These are phyloP conservation scores for Fusarium incarnatum DNA, from an alignment of 2,329 filamentous ascomycete genomes.

Conservation along the genomic window DNA sequence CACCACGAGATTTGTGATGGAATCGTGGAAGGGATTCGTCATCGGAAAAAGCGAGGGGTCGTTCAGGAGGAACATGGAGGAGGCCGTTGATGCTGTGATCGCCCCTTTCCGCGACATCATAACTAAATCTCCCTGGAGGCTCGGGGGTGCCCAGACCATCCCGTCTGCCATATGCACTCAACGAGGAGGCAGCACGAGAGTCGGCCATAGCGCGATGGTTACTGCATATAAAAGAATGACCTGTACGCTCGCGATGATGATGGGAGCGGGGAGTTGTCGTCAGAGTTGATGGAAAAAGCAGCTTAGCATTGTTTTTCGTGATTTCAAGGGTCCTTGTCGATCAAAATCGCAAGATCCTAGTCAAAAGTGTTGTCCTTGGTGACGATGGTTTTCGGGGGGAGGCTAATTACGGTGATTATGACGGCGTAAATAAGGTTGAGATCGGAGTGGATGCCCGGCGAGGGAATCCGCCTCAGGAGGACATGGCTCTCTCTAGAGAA, in stretches of 20 bases:
- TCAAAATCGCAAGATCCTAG: constrained; percentile 32
- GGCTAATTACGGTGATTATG: constrained; percentile 27
- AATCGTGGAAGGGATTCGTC: constrained; percentile 45
- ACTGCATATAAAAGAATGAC: constrained; percentile 40
- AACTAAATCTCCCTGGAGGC: constrained; percentile 44
- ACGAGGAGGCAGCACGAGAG: constrained; percentile 38
- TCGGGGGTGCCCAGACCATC: constrained; percentile 45
- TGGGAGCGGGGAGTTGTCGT: constrained; percentile 34
- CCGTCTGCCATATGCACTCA: constrained; percentile 44
- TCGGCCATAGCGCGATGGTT: constrained; percentile 44
- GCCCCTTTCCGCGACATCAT: constrained; percentile 41
- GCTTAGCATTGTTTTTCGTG: constrained; percentile 42
- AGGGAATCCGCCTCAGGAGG: constrained; percentile 38
- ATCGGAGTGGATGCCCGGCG: constrained; percentile 34
- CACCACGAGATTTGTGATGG: constrained; percentile 34
- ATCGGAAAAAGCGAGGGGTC: constrained; percentile 46
- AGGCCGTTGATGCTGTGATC: constrained; percentile 44
- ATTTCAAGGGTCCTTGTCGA: constrained; percentile 37
- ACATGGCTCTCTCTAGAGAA: constrained; percentile 30
- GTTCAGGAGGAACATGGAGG: constrained; percentile 42
- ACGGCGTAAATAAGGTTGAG: constrained; percentile 18
- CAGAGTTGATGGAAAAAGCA: constrained; percentile 32
- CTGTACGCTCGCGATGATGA: constrained; percentile 30
- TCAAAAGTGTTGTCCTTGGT: constrained; percentile 38
- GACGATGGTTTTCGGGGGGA: constrained; percentile 27